These are phyloP conservation scores for Kwoniella pini DNA, from an alignment of 768 basidiomycete species.

Conservation along the genomic window DNA sequence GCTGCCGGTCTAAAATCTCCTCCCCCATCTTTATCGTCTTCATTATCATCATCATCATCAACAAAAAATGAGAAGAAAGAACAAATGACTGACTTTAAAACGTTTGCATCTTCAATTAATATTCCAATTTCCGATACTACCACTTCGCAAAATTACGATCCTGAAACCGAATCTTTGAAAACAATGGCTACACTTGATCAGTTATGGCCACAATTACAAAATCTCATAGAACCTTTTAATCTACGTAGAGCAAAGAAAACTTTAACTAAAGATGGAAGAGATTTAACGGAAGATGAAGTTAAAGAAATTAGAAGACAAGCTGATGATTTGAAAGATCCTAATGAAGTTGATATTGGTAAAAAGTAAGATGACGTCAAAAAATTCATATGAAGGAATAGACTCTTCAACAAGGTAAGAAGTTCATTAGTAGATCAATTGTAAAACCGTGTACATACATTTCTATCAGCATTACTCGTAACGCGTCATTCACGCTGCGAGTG, in stretches of 20 bases:
- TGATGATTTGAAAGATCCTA: conserved; percentile 49
- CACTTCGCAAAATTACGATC: not conserved
- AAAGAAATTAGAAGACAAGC: conserved; percentile 40
- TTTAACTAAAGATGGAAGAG: conserved; percentile 6
- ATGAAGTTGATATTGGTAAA: conserved; percentile 13
- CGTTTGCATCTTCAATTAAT: conserved; percentile 1
- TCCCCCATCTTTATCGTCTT: conserved; percentile 4
- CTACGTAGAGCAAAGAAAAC: conserved; percentile 23
- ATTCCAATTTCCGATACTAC: not conserved
- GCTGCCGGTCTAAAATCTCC: conserved; percentile 26
- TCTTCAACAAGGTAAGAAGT: too few species aligned
- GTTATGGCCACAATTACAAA: conserved; percentile 53
- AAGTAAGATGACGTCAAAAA: conserved; percentile 6
- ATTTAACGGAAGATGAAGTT: conserved; percentile 29
- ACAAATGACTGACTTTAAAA: conserved; percentile 14
- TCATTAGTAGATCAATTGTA: too few species aligned
- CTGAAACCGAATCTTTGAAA: not conserved
- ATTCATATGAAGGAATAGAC: conserved; percentile 7
- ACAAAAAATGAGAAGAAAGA: not conserved
- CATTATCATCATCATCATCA: not conserved
- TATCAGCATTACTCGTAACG: too few species aligned
- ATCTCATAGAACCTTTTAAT: conserved; percentile 49
- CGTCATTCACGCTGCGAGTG: too few species aligned
- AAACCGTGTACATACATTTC: too few species aligned
- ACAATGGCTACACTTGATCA: conserved; percentile 46